Base-by-base conservation (phyloP, 768 basidiomycete species). In the Suillus placidus region DNA sequence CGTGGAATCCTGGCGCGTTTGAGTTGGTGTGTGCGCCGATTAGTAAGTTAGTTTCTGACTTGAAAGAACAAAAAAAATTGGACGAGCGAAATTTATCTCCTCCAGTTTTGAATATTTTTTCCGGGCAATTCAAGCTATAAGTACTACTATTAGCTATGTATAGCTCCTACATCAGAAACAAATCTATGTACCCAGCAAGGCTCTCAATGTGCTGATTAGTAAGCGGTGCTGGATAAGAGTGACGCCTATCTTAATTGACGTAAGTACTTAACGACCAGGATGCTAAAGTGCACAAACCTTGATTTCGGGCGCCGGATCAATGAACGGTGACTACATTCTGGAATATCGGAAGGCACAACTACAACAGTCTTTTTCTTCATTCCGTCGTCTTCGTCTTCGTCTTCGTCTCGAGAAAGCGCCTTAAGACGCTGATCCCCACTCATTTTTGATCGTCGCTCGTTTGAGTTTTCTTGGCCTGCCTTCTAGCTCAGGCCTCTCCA, bases 301-400 rank as follows among this genome's bases (percentile, higher is more conserved):
- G 52, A 32, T 32, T 54, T 54, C 52, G 52, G 52, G 30, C 32
- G 34, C 30, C 52, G 52, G 52, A 54, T 52, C 51, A 52, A 16
- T 30, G 14, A 26, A 16, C 51, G 51, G 51, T 26, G 30, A 8
- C 49, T 23, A 7, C 12, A 40, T 40, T 40, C 42, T 42, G 42
- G 42, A 51, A 26, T 13, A 14, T 14, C 23, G 26, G 49, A 30
- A 51, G 26, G 49, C 13, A 26, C 49, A 26, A 51, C 49, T 7
- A 3, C 49, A 51, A 51, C 26, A 30, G 14, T 30, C 58, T 60
- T 60, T 58, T 60, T 60, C 58, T 60, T 60, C 38, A 6, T 42
- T 30, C 38, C 23, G 6, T 58, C 14, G 9, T 38, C 5, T 40
- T 40, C 38, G 26, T 60, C 37, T 37, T 58, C 14, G 9, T 38